Evolutionary conservation across 805 yeast genomes (phyloP), one percentile per base, ranked within the genome.

Genomic region (Candida maesae): DNA sequence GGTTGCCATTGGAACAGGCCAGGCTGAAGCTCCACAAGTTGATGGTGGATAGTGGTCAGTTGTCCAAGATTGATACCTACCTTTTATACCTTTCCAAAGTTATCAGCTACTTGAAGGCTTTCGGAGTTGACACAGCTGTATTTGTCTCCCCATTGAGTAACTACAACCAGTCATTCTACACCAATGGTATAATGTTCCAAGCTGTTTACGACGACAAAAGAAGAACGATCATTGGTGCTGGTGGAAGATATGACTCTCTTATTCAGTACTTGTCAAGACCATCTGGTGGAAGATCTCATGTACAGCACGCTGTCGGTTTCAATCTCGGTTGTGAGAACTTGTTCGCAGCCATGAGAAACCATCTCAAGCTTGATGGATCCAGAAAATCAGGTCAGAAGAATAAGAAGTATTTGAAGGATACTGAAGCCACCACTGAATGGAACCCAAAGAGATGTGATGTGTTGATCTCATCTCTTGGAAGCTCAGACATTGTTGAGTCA

Each of bases 211-310:
- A 86, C 40, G 81, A 79, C 46, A 70, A 56, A 58, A 53, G 42
- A 50, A 55, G 38, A 49, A 66, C 58, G 30, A 47, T 82, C 24
- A 67, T 93, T 30, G 93, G 93, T 13, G 91, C 93, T 0, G 99
- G 99, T 33, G 99, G 99, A 3, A 69, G 99, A 41, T 93, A 89
- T 57, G 98, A 91, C 54, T 67, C 70, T 16, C 68, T 93, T 49
- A 76, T 89, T 12, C 67, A 77, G 3, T 71, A 80, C 14, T 71
- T 88, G 45, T 76, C 91, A 0, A 79, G 85, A 49, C 73, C 78
- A 1, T 64, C 76, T 44, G 58, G 68, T 16, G 61, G 58, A 4
- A 57, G 57, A 35, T 38, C 55, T 1, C 56, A 54, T 29, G 46
- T 73, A 36, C 70, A 74, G 16, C 70, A 72, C 39, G 95, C 89